Evolutionary conservation across 805 yeast genomes (phyloP), one percentile per base, ranked within the genome.

Genomic region (Yamadazyma paraphyllophila): DNA sequence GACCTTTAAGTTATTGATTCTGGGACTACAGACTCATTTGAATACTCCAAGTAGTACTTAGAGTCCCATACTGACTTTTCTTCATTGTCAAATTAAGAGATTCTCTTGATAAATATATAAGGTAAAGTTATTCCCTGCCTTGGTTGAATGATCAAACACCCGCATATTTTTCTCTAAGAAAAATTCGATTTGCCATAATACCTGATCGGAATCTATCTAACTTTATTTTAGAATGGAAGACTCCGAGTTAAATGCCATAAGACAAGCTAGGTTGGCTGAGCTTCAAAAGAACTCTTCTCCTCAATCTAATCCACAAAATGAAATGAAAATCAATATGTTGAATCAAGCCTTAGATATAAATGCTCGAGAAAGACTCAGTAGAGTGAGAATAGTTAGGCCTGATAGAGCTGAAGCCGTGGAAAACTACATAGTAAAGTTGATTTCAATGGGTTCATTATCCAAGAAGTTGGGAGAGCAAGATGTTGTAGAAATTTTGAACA

Each of bases 321-420:
- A 76, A 27, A 63, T 63, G 51, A 67, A 76, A 36, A 58, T 55
- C 42, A 56, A 71, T 16, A 64, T 67, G 46, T 67, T 89, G 44
- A 75, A 88, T 7, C 92, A 86, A 53, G 77, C 89, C 15, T 72
- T 94, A 37, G 88, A 87, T 45, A 83, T 92, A 9, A 80, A 77
- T 42, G 99, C 98, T 1, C 76, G 95, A 39, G 97, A 92, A 59
- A 76, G 99, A 48, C 73, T 92, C 38, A 80, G 91, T 14, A 74
- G 99, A 47, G 95, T 92, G 14, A 72, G 89, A 25, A 77, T 94
- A 61, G 99, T 92, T 36, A 81, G 91, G 59, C 95, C 95, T 2
- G 98, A 94, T 43, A 74, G 97, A 46, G 98, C 96, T 1, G 77
- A 78, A 42, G 87, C 90, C 2, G 97, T 90, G 11, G 97, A 92